phyloP scores from a whole-genome alignment of 208 protist genomes.

The Crithidia sp. region DNA sequence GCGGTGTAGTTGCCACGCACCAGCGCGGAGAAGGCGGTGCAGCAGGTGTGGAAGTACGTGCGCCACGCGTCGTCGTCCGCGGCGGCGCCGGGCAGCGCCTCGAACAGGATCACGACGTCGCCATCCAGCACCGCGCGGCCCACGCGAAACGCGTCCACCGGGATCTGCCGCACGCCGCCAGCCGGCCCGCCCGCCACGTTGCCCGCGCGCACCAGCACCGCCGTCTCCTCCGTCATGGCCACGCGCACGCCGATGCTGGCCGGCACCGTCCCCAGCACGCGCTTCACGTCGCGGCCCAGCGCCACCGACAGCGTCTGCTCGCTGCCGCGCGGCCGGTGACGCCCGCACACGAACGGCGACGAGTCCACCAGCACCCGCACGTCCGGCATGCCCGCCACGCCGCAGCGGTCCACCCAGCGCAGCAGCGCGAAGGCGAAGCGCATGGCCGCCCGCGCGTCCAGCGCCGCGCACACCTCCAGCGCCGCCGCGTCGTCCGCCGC shows the following conservation, averaged over 20 bases:
- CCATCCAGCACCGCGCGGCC: slow-evolving; percentile 6
- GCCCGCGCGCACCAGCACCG: slow-evolving; percentile 34
- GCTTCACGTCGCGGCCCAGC: slow-evolving; percentile 36
- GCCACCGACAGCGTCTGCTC: slow-evolving; percentile 31
- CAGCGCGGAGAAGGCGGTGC: slow-evolving; percentile 44
- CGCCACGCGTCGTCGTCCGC: slow-evolving; percentile 26
- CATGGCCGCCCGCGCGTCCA: slow-evolving; percentile 17
- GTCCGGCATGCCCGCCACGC: too few species aligned
- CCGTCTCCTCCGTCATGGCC: slow-evolving; percentile 50
- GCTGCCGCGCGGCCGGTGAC: slow-evolving; percentile 13
- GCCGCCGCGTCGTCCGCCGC: not conserved
- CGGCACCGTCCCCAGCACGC: slow-evolving; percentile 31
- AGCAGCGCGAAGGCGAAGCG: slow-evolving; percentile 29
- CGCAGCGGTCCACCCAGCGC: not conserved
- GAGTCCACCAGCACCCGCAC: slow-evolving; percentile 30
- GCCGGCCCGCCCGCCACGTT: not conserved
- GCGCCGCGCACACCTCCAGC: not conserved
- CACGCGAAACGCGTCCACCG: not conserved
- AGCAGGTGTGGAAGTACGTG: slow-evolving; percentile 21
- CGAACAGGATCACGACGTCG: slow-evolving; percentile 35
- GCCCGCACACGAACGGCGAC: slow-evolving; percentile 26
- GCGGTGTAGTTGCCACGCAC: slow-evolving; percentile 38
- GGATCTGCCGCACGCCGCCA: slow-evolving; percentile 2
- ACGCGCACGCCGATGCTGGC: slow-evolving; percentile 32
- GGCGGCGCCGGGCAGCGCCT: slow-evolving; percentile 22